Base-by-base conservation (phyloP, 1,139 yeast genomes). In the Candida pseudocylindracea region DNA sequence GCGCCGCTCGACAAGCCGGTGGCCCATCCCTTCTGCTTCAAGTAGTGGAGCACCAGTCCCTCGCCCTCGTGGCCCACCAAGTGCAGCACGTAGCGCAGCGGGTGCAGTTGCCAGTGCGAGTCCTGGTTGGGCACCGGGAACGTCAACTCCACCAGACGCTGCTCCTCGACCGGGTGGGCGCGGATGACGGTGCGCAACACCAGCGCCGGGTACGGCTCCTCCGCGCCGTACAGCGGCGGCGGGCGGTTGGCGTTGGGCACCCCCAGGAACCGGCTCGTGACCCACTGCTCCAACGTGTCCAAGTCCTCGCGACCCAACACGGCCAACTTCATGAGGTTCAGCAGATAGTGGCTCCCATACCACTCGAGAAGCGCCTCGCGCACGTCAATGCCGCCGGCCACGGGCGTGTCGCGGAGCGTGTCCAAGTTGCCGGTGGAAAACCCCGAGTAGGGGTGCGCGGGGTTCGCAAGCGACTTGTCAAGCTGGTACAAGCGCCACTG, bases 31-130 rank as follows among this genome's bases (percentile, higher is more conserved):
- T 64, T 57, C 30, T 57, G 53, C 51, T 83, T 85, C 39, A 85
- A 63, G 40, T 60, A 63, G 35, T 72, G 64, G 29, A 80, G 58
- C 12, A 88, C 51, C 1, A 94, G 80, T 1, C 96, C 96, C 34
- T 71, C 61, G 34, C 81, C 80, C 54, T 88, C 96, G 49, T 88
- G 96, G 27, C 98, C 96, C 35, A 88, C 54, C 36, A 88, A 57
- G 49, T 85, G 95, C 24, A 88, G 67, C 41, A 59, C 64, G 49
- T 81, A 78, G 34, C 63, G 67, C 10, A 67, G 61, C 1, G 95
- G 93, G 41, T 69, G 70, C 25, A 66, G 60, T 33, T 65, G 64
- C 79, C 88, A 78, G 35, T 62, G 52, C 11, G 54, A 52, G 27
- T 64, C 68, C 36, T 63, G 60, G 42, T 72, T 74, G 2, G 94